phyloP scores from a whole-genome alignment of 805 yeast genomes.

The Candida bentonensis region DNA sequence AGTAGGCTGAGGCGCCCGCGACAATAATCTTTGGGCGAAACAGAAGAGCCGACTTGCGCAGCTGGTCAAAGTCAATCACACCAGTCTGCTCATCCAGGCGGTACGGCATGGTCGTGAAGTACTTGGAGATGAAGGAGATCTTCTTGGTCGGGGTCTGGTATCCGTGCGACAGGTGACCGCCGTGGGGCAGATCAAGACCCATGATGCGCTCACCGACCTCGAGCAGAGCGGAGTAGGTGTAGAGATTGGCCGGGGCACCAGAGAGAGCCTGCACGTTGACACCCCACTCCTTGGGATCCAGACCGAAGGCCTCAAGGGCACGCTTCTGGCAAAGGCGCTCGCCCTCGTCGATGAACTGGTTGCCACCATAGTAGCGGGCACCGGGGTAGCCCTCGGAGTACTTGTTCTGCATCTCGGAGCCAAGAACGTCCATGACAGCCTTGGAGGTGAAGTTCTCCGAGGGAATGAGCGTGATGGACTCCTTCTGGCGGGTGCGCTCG shows the following conservation, averaged over 20 bases:
- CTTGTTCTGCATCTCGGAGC: slow-evolving; percentile 94
- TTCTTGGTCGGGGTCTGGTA: slow-evolving; percentile 84
- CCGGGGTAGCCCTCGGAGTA: slow-evolving; percentile 98
- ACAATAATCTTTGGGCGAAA: slow-evolving; percentile 91
- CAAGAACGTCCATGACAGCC: slow-evolving; percentile 86
- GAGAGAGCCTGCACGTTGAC: slow-evolving; percentile 92
- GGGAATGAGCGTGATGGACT: slow-evolving; percentile 84
- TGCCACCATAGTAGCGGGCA: slow-evolving; percentile 96
- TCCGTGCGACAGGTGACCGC: slow-evolving; percentile 96
- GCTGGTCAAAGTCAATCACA: slow-evolving; percentile 76
- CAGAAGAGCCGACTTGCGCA: slow-evolving; percentile 66
- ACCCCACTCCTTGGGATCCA: slow-evolving; percentile 82
- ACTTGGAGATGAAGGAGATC: slow-evolving; percentile 83
- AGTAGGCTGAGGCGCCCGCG: slow-evolving; percentile 96
- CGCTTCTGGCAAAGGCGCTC: slow-evolving; percentile 83
- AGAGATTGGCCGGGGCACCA: slow-evolving; percentile 94
- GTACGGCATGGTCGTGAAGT: slow-evolving; percentile 97
- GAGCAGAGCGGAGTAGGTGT: slow-evolving; percentile 79
- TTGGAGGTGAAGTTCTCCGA: slow-evolving; percentile 93
- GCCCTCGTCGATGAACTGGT: slow-evolving; percentile 83
- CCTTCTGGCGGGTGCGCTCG: slow-evolving; percentile 78
- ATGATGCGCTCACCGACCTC: slow-evolving; percentile 84
- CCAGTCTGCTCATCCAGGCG: slow-evolving; percentile 79
- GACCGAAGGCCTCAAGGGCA: slow-evolving; percentile 70
- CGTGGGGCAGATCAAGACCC: slow-evolving; percentile 97